phyloP scores from a whole-genome alignment of 306 rosid species.

The Rosa multiflora region DNA sequence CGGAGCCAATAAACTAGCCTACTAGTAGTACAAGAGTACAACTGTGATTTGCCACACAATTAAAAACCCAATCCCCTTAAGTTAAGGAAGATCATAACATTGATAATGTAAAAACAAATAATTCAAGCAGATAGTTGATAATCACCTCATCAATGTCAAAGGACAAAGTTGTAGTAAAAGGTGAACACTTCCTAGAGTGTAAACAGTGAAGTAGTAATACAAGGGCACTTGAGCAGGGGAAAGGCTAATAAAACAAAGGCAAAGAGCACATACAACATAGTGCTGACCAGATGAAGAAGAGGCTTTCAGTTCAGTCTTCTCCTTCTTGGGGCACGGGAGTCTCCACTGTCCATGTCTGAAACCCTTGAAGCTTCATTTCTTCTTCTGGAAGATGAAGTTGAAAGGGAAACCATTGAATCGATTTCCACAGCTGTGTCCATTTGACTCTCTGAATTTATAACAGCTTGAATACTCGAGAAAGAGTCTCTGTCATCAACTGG shows the following conservation, averaged over 20 bases:
- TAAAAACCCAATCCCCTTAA: conserved; percentile 17
- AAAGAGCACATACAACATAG: conserved; percentile 40
- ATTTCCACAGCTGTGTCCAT: conserved; percentile 87
- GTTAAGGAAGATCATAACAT: conserved; percentile 13
- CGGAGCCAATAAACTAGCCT: conserved; percentile 13
- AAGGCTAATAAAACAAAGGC: conserved; percentile 22
- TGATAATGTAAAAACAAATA: conserved; percentile 14
- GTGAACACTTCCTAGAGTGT: conserved; percentile 31
- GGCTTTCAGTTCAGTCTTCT: conserved; percentile 64
- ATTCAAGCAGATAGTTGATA: conserved; percentile 21
- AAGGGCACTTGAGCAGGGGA: neutral
- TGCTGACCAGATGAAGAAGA: conserved; percentile 31
- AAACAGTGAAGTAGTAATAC: neutral
- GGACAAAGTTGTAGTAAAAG: conserved; percentile 25
- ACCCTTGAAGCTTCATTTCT: conserved; percentile 70
- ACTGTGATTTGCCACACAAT: conserved; percentile 17
- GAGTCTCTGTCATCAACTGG: conserved; percentile 90
- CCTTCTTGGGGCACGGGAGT: conserved; percentile 85
- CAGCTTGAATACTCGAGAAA: conserved; percentile 90
- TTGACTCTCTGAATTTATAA: conserved; percentile 81
- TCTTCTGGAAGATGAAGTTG: conserved; percentile 92
- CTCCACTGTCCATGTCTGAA: conserved; percentile 91
- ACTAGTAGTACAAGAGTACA: conserved; percentile 19
- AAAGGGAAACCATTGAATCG: conserved; percentile 83
- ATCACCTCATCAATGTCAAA: conserved; percentile 32